Evolutionary conservation across 2,329 filamentous ascomycete genomes (phyloP).

Genomic region (Lasiodiplodia hormozganensis): DNA sequence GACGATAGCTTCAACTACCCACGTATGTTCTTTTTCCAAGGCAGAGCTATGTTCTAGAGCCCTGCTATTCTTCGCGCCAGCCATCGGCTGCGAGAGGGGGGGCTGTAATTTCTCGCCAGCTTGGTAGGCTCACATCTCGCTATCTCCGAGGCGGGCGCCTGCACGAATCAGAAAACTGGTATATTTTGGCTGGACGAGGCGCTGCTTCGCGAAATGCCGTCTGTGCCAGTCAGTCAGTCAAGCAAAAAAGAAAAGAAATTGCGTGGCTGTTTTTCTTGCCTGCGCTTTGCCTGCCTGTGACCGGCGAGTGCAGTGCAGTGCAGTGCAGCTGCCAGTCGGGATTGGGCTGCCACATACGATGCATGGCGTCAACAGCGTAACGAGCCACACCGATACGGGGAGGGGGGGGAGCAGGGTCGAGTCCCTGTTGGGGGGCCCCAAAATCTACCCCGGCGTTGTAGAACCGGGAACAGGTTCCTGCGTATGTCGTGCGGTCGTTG

Average conservation of each 20-base stretch:
- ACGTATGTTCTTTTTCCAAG: no score
- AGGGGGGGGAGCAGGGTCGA: no score
- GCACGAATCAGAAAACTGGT: slow-evolving; percentile 11
- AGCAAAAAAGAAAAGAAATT: neutral
- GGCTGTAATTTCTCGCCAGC: neutral
- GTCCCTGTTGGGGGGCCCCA: no score
- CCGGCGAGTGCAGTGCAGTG: neutral
- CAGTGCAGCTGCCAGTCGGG: neutral
- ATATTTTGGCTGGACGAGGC: slow-evolving; percentile 11
- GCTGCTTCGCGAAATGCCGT: no score
- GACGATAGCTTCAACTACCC: no score
- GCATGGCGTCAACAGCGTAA: neutral
- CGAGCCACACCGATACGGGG: neutral
- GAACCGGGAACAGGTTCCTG: no score
- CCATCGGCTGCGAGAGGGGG: no score
- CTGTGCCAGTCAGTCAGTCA: neutral
- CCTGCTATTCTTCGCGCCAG: no score
- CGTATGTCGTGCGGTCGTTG: no score
- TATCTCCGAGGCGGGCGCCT: neutral
- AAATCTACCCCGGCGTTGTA: no score
- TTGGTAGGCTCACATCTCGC: neutral
- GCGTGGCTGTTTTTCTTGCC: neutral
- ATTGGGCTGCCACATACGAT: neutral
- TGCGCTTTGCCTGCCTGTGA: neutral
- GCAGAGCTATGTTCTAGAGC: no score